These are phyloP conservation scores for Volvox carteri DNA, from an alignment of 163 green algal genomes.

Conservation along the genomic window DNA sequence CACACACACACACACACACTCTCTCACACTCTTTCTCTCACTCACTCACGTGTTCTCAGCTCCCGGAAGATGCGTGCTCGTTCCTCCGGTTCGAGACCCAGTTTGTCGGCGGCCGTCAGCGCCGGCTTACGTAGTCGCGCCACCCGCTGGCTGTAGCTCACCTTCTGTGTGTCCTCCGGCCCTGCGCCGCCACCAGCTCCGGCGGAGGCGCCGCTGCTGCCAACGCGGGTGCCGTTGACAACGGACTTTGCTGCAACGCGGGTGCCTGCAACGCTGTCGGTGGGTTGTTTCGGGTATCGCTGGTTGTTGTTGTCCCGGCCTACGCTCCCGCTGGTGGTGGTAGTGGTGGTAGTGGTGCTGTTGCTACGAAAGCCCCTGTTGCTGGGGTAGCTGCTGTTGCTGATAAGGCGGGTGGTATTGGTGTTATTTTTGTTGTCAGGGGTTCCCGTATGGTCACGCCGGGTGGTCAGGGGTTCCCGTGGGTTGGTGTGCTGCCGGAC, in stretches of 20 bases:
- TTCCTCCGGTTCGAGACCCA: conserved; percentile 7
- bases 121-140: conserved; percentile 35
- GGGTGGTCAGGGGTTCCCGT: too few relatives aligned
- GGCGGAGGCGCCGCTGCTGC: too few relatives aligned
- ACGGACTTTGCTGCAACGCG: too few relatives aligned
- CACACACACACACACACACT: background rate
- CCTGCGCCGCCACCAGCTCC: background rate
- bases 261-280: too few relatives aligned
- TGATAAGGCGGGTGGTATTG: too few relatives aligned
- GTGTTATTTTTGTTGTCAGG: too few relatives aligned
- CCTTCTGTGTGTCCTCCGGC: background rate
- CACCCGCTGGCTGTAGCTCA: conserved; percentile 21
- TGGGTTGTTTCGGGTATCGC: too few relatives aligned
- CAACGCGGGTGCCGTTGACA: background rate
- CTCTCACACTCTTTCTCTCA: too few relatives aligned
- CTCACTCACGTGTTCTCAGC: conserved; percentile 34
- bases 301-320: background rate
- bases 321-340: background rate
- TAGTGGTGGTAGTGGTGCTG: background rate
- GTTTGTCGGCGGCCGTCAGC: conserved; percentile 42
- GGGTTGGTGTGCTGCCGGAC: too few relatives aligned
- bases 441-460: too few relatives aligned
- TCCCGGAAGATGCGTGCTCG: conserved; percentile 13
- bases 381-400: background rate
- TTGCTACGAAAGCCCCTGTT: background rate